Evolutionary conservation across 2,329 filamentous ascomycete genomes (phyloP).

Genomic region (Ploettnerulaceae sp.): DNA sequence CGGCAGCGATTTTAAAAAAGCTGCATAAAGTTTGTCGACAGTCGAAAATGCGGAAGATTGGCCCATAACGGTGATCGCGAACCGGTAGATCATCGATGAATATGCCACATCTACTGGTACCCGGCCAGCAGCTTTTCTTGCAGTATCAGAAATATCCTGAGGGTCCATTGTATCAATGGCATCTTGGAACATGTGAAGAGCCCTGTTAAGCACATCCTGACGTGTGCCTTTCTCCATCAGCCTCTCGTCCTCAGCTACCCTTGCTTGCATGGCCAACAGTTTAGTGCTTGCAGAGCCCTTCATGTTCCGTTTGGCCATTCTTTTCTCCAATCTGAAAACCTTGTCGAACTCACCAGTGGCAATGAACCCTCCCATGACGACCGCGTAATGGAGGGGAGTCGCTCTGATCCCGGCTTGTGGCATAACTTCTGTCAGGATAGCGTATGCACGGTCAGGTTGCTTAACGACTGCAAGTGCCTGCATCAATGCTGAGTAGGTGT

Average conservation of each 20-base stretch:
- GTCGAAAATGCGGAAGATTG: constrained; percentile 48
- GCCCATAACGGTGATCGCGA: constrained; percentile 52
- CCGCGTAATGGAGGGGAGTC: constrained; percentile 47
- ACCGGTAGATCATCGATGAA: constrained; percentile 43
- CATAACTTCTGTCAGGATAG: constrained; percentile 48
- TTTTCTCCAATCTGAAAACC: constrained; percentile 45
- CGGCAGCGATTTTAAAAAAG: constrained; percentile 44
- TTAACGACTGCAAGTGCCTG: constrained; percentile 47
- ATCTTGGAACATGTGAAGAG: constrained; percentile 28
- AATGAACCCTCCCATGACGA: constrained; percentile 46
- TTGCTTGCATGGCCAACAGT: constrained; percentile 37
- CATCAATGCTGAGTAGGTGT: constrained; percentile 60
- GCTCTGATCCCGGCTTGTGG: constrained; percentile 40
- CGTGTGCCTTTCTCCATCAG: constrained; percentile 13
- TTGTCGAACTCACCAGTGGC: constrained; percentile 39
- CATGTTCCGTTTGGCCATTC: constrained; percentile 39
- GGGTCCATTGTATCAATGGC: constrained; percentile 23
- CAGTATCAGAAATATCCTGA: constrained; percentile 24
- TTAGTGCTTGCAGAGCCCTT: constrained; percentile 39
- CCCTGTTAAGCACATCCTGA: constrained; percentile 24
- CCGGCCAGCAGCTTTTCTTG: constrained; percentile 24
- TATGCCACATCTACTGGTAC: constrained; percentile 28
- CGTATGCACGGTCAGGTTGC: constrained; percentile 50
- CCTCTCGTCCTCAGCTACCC: constrained; percentile 22
- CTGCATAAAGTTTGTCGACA: constrained; percentile 50